phyloP scores from a whole-genome alignment of 208 protist species.

The Herpetomonas tarakana region DNA sequence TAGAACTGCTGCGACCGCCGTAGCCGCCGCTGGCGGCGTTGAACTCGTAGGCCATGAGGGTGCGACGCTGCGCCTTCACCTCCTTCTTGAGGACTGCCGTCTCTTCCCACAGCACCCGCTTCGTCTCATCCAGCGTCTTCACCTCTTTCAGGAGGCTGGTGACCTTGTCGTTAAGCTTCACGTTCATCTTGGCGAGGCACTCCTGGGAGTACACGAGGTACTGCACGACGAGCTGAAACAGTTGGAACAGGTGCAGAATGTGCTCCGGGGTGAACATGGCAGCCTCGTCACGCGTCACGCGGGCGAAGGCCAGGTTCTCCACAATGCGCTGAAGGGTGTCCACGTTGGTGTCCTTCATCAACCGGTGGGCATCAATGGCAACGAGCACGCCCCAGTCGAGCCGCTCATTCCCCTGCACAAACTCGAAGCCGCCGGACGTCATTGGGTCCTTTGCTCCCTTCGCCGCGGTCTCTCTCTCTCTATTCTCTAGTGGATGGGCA shows the following conservation, averaged over 20 bases:
- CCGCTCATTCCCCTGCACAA: slow-evolving; percentile 80
- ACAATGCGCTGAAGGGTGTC: slow-evolving; percentile 87
- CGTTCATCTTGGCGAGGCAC: slow-evolving; percentile 80
- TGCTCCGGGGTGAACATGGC: slow-evolving; percentile 84
- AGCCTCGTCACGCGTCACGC: slow-evolving; percentile 82
- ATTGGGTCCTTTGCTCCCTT: slow-evolving; percentile 4
- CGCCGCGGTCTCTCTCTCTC: slow-evolving; percentile 9
- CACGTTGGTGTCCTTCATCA: slow-evolving; percentile 80
- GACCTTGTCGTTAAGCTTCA: slow-evolving; percentile 56
- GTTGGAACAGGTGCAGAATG: slow-evolving; percentile 79
- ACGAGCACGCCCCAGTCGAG: slow-evolving; percentile 90
- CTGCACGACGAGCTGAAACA: slow-evolving; percentile 85
- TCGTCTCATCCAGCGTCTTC: slow-evolving; percentile 25
- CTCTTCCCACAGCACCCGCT: slow-evolving; percentile 52
- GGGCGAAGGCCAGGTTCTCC: slow-evolving; percentile 87
- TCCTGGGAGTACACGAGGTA: slow-evolving; percentile 90
- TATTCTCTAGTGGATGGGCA: background rate
- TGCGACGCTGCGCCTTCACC: slow-evolving; percentile 80
- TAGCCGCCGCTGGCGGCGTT: slow-evolving; percentile 17
- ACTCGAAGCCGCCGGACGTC: slow-evolving; percentile 52
- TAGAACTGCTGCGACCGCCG: background rate
- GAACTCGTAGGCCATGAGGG: slow-evolving; percentile 84
- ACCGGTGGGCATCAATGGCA: slow-evolving; percentile 76
- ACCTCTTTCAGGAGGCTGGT: slow-evolving; percentile 37
- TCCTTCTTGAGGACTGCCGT: slow-evolving; percentile 66